Evolutionary conservation across 805 yeast genomes (phyloP).

Genomic region (Kodamaea restingae): DNA sequence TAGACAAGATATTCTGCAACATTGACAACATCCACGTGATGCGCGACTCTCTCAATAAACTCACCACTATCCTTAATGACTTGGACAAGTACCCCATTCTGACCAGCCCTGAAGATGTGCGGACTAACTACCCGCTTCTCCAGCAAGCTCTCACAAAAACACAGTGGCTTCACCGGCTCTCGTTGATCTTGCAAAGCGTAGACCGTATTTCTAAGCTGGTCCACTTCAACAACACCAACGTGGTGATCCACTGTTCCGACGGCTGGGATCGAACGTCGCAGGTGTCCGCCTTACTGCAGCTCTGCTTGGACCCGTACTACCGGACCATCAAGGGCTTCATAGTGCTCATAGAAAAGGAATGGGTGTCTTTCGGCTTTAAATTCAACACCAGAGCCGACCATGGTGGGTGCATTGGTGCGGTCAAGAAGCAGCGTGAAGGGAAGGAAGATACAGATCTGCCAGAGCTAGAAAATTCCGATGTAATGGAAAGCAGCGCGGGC

Average conservation of each 20-base stretch:
- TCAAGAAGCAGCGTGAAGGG: conserved; percentile 20
- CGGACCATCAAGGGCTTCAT: conserved; percentile 87
- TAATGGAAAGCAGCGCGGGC: conserved; percentile 13
- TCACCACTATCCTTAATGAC: conserved; percentile 61
- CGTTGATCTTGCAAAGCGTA: conserved; percentile 66
- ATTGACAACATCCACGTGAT: conserved; percentile 95
- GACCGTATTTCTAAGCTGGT: conserved; percentile 78
- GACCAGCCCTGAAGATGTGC: conserved; percentile 3
- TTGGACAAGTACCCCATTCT: conserved; percentile 54
- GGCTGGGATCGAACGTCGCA: conserved; percentile 99
- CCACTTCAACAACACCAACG: conserved; percentile 75
- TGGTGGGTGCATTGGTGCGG: conserved; percentile 48
- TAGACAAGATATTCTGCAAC: conserved; percentile 75
- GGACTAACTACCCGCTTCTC: conserved; percentile 21
- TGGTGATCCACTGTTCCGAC: conserved; percentile 91
- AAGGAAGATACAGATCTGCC: conserved; percentile 12
- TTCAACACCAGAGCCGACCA: conserved; percentile 83
- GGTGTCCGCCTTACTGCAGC: conserved; percentile 73
- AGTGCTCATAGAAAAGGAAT: conserved; percentile 83
- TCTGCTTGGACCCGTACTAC: conserved; percentile 86
- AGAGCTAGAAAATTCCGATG: conserved; percentile 10
- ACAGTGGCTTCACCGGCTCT: conserved; percentile 75
- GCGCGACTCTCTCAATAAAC: conserved; percentile 72
- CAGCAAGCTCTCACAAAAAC: conserved; percentile 58
- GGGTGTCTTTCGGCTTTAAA: conserved; percentile 92